Base-by-base conservation (phyloP, 176 grass and related monocot genomes). In the Aegilops bicornis region DNA sequence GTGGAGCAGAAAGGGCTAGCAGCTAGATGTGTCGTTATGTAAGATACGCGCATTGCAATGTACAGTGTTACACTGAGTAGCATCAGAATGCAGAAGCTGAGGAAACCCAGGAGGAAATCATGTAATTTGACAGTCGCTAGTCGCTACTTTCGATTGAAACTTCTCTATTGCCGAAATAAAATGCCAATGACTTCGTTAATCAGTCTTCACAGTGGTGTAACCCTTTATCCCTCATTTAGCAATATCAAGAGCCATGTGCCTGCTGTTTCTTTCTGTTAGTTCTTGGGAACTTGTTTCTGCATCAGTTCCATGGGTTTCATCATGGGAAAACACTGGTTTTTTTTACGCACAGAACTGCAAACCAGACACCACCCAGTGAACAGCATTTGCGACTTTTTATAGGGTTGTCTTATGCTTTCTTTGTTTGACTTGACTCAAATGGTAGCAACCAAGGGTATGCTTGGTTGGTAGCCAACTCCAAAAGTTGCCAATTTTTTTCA, bases 1-100 rank as follows among this genome's bases (percentile, higher is more conserved):
- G 83, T 89, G 79, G 96, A 95, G 23, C 93, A 93, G 37, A 95
- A 98, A 90, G 96, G 93, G 73, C 27, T 91, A 19, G 76, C 84
- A 12, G 11, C 48, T 83, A 90, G 69, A 67, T 98, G 93, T 91
- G 84, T 75, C 82, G 86, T 98, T 77, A 91, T 98, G 81, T 98
- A 92, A 88, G 23, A 69, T 77, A 75, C 15, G 20, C 35, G 66
- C 68, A 80, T 76, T 39, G 76, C 47, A 80, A 80, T 87, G 89
- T 91, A 91, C 60, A 91, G 76, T 64, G 58, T 87, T 84, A 50
- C 73, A 80, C 78, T 48, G 60, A 84, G 76, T 76, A 69, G 81
- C 60, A 89, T 86, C 67, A 83, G 76, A 68, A 68, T 14, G 47
- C 85, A 50, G 47, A 87, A 74, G n/a, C 31, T 13, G 73, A 70